Percentiles rank a stretch among this genome's conserved stretches.
phyloP scores from a whole-genome alignment of 2,329 filamentous ascomycete genomes.

The Aspergillus latus region DNA sequence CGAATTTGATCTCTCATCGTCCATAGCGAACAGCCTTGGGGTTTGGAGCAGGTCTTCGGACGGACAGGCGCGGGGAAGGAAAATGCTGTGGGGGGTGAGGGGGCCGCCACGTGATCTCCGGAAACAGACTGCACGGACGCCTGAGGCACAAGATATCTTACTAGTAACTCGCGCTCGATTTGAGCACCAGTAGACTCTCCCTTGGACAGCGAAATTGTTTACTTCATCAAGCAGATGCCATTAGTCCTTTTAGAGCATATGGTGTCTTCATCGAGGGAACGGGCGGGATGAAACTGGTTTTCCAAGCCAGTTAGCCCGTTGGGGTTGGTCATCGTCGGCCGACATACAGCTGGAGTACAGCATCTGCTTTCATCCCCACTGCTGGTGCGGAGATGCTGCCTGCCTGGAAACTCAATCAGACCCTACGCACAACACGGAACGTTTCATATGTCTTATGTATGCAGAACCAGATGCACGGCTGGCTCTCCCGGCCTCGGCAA shows the following conservation, averaged over 20 bases:
- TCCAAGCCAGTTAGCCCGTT: no score
- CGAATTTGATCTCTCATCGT: conserved; percentile 37
- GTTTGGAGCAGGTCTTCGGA: conserved; percentile 26
- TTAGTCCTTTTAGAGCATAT: background rate
- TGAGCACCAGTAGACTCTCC: background rate
- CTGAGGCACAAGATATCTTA: background rate
- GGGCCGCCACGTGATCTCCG: conserved; percentile 21
- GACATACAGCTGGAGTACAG: conserved; percentile 1
- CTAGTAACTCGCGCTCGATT: background rate
- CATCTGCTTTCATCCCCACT: conserved; percentile 18
- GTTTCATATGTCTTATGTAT: background rate
- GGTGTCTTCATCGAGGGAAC: background rate
- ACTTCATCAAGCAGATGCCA: background rate
- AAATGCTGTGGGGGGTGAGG: conserved; percentile 39
- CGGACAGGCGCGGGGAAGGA: conserved; percentile 38
- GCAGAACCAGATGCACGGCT: background rate
- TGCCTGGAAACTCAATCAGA: background rate
- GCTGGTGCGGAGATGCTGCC: conserved; percentile 22
- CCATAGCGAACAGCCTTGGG: conserved; percentile 35
- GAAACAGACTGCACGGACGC: background rate
- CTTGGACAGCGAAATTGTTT: background rate
- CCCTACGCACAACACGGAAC: background rate
- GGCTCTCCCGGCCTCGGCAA: background rate
- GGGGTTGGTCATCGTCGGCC: background rate
- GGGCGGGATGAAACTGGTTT: background rate